Base-by-base conservation (phyloP, 306 rosid species). In the Lupinus albus region DNA sequence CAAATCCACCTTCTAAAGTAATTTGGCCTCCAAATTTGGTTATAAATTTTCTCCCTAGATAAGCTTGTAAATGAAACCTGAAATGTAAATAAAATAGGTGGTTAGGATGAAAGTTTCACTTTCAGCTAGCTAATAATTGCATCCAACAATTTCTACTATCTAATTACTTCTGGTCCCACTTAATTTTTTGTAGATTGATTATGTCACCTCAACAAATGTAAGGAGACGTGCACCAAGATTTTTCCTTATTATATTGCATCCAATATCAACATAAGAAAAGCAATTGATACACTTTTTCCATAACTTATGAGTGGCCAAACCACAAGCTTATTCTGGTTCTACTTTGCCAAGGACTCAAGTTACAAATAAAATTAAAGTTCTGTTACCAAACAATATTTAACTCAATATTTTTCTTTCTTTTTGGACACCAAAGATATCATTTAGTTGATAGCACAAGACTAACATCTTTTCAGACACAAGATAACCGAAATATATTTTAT, bases 71-170 rank as follows among this genome's bases (percentile, higher is more conserved):
- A 32, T n/a, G 44, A 33, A 57, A 49, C 15, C 17, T 16, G 14
- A 38, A 5, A 61, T 39, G 48, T 38, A 59, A 59, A 10, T 5
- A 25, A 28, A 14, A 39, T 1, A 11, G 5, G 3, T 0, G 45
- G 28, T 32, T 11, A 13, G 8, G 50, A 61, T 52, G 25, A 44
- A 30, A 62, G 28, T 52, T 42, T 38, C 35, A 44, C 52, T 69
- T 69, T 64, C 80, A 30, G 59, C 33, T 0, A 14, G 36, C 52
- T 61, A 63, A 58, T 76, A 47, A 68, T 76, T 52, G 66, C 13
- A 51, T 45, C 13, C 6, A 42, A 39, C 4, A 39, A 3, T 42
- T 39, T 39, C 12, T 7, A 38, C 44, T 1, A 33, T 9, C 47
- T 42, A 42, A 42, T 42, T 11, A 42, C 47, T 3, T 2, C 5